Evolutionary conservation across 2,329 filamentous ascomycete species (phyloP).

Genomic region (Neonectria coccinea): DNA sequence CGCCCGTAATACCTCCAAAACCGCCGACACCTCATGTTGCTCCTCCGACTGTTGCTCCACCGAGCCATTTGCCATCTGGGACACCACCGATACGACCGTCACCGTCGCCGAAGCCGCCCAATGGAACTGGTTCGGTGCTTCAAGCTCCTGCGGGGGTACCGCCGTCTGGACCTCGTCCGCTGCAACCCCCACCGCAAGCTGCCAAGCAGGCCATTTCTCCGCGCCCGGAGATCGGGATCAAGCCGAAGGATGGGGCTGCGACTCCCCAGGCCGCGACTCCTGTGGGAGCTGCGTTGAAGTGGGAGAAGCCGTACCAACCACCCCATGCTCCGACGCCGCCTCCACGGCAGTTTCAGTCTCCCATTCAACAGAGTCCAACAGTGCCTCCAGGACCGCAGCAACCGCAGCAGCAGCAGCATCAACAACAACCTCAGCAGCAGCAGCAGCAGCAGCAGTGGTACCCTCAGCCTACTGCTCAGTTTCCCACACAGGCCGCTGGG

Average conservation of each 20-base stretch:
- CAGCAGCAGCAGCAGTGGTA: conserved; percentile 37
- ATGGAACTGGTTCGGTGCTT: conserved; percentile 49
- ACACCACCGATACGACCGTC: conserved; percentile 47
- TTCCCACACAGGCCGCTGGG: conserved; percentile 36
- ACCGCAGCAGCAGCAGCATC: conserved; percentile 31
- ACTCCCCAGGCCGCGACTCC: conserved; percentile 40
- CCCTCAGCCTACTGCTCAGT: conserved; percentile 37
- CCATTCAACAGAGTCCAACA: conserved; percentile 38
- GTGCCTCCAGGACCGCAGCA: conserved; percentile 37
- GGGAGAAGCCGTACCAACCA: conserved; percentile 58
- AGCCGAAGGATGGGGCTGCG: conserved; percentile 45
- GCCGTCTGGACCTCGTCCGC: conserved; percentile 47
- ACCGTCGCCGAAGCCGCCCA: conserved; percentile 48
- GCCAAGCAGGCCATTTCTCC: conserved; percentile 49
- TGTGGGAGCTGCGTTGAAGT: conserved; percentile 50
- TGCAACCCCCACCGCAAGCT: conserved; percentile 49
- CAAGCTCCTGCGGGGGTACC: conserved; percentile 52
- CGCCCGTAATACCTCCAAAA: conserved; percentile 53
- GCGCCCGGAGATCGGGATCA: conserved; percentile 49
- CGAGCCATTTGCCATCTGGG: conserved; percentile 45
- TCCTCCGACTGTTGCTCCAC: conserved; percentile 44
- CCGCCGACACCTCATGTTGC: conserved; percentile 40
- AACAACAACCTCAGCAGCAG: conserved; percentile 28
- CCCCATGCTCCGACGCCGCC: conserved; percentile 44
- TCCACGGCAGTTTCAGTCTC: conserved; percentile 43